Conservation (phyloP, 495 filamentous ascomycete species). For the Penicillium paxilli region DNA sequence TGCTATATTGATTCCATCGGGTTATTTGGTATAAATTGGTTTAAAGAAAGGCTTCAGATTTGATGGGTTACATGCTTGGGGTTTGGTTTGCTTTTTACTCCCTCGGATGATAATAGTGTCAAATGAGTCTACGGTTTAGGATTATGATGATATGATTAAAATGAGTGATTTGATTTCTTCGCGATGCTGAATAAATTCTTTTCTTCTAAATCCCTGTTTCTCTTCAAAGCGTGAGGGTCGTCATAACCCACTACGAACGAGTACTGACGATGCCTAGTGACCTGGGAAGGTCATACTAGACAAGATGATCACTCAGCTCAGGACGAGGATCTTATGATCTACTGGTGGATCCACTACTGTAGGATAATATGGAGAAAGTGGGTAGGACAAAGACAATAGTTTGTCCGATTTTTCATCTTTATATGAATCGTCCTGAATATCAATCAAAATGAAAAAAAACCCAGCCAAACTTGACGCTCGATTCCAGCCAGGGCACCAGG, state of each 20-base stretch:
- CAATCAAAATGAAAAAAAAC: conserved; percentile 6
- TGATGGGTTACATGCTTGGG: neutral
- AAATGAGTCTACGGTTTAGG: neutral
- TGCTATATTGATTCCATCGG: neutral
- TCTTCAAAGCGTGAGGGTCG: no score
- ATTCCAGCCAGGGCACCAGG: neutral
- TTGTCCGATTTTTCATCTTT: conserved; percentile 16
- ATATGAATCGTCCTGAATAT: conserved; percentile 12
- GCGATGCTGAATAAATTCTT: neutral
- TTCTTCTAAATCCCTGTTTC: neutral
- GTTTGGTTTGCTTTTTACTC: neutral
- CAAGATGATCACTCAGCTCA: no score
- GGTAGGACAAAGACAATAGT: conserved; percentile 28
- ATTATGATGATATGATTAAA: neutral
- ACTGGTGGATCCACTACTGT: no score
- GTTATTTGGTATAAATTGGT: neutral
- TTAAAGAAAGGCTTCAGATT: neutral
- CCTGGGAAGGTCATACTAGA: no score
- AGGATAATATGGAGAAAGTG: no score
- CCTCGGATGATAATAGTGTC: neutral
- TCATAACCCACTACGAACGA: no score
- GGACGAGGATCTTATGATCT: no score
- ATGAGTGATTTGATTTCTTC: neutral
- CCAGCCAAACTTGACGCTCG: neutral
- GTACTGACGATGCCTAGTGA: no score